phyloP scores from a whole-genome alignment of 2,329 filamentous ascomycete genomes.

The Aspergillus costaricaensis region DNA sequence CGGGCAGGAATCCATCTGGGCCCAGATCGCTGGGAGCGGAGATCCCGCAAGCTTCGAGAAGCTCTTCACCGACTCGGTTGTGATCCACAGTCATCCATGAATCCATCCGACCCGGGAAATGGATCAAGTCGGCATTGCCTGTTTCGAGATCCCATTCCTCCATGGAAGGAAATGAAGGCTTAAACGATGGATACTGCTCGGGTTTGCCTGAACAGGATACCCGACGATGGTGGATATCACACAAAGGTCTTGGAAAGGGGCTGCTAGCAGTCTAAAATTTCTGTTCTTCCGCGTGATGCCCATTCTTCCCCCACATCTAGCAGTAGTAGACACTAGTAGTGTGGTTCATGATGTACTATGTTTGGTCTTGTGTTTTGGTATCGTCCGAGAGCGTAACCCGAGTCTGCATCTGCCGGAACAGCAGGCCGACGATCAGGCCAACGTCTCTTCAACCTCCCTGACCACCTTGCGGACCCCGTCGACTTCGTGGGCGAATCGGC shows the following conservation, averaged over 20 bases:
- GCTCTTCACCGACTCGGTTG: background rate
- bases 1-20: background rate
- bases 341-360: background rate
- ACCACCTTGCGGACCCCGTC: conserved; percentile 72
- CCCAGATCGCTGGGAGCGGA: background rate
- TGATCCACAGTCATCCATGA: background rate
- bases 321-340: background rate
- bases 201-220: conserved; percentile 1
- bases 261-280: background rate
- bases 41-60: background rate
- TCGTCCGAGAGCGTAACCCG: background rate
- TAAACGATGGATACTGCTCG: background rate
- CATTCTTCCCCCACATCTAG: background rate
- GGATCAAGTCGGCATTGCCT: background rate
- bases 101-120: background rate
- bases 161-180: no score
- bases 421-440: conserved; percentile 18
- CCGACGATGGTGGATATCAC: background rate
- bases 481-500: conserved; percentile 77
- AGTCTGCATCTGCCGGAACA: background rate
- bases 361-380: background rate
- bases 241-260: background rate
- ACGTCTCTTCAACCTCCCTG: conserved; percentile 62
- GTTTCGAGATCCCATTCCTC: background rate
- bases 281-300: background rate